Percentiles rank a stretch among this genome's conserved stretches.
Evolutionary conservation across 108 stramenopile species (phyloP).

Genomic region (Conticribra weissflogii): DNA sequence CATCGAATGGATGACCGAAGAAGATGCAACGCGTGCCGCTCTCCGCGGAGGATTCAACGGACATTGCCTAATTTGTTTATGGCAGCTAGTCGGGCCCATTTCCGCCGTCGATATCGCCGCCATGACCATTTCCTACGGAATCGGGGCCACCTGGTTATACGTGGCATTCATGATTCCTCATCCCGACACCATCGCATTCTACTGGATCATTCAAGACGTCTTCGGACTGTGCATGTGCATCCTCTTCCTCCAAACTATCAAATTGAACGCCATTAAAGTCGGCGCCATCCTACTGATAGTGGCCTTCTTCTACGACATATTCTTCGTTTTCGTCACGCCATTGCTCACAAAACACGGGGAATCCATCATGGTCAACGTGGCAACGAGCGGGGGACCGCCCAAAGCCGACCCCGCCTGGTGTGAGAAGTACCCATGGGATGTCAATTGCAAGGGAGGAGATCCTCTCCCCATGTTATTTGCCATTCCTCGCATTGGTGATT

Average conservation of each 20-base stretch:
- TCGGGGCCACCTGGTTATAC: constrained; percentile 50
- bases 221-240: constrained; percentile 85
- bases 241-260: constrained; percentile 68
- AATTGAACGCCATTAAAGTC: constrained; percentile 73
- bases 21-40: constrained; percentile 24
- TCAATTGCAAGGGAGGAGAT: constrained; percentile 58
- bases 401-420: constrained; percentile 59
- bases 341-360: constrained; percentile 68
- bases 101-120: constrained; percentile 34
- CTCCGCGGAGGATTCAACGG: constrained; percentile 28
- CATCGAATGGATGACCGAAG: constrained; percentile 34
- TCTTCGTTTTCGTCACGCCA: constrained; percentile 89
- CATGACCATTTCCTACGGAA: constrained; percentile 18
- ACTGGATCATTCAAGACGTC: constrained; percentile 81
- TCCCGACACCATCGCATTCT: constrained; percentile 49
- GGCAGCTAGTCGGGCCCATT: constrained; percentile 36
- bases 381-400: constrained; percentile 61
- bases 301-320: constrained; percentile 91
- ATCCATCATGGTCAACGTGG: constrained; percentile 81
- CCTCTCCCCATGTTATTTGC: constrained; percentile 86
- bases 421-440: constrained; percentile 72
- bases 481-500: constrained; percentile 80
- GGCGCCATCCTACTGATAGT: constrained; percentile 75
- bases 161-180: constrained; percentile 33
- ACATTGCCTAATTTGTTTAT: constrained; percentile 30